Evolutionary conservation across 2,329 filamentous ascomycete species (phyloP).

Genomic region (Colletotrichum agaves): DNA sequence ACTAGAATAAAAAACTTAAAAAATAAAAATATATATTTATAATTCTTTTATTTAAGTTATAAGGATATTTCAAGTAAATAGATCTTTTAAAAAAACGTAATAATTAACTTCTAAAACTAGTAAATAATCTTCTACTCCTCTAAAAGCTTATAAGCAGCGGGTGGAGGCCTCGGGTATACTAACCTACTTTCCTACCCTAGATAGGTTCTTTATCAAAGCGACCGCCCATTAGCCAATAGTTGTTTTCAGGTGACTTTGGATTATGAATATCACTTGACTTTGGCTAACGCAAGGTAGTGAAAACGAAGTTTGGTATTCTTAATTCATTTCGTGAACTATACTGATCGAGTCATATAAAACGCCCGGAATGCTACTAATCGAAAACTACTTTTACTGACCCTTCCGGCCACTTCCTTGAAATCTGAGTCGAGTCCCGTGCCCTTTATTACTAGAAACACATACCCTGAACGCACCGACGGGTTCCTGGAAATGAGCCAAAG

Average conservation of each 20-base stretch:
- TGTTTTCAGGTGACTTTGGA: neutral
- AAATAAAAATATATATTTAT: no score
- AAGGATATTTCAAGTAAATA: no score
- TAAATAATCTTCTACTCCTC: no score
- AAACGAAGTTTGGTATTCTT: no score
- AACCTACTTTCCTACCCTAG: no score
- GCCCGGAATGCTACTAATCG: conserved; percentile 36
- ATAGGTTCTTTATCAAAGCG: neutral
- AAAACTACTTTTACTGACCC: conserved; percentile 36
- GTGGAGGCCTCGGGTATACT: no score
- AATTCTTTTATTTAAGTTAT: no score
- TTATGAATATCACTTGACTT: neutral
- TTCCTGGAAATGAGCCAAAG: conserved; percentile 29
- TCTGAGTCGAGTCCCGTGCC: conserved; percentile 24
- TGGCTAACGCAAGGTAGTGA: neutral
- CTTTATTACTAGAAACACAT: conserved; percentile 33
- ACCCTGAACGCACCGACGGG: conserved; percentile 22
- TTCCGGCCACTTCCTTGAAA: conserved; percentile 28
- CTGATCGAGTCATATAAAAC: conserved; percentile 34
- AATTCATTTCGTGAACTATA: conserved; percentile 20
- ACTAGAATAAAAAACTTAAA: no score
- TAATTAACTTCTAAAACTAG: no score
- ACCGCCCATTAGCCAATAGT: neutral
- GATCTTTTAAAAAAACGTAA: no score
- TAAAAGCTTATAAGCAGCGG: no score